phyloP scores from a whole-genome alignment of 2,329 filamentous ascomycete species.

The Monilinia fructicola region DNA sequence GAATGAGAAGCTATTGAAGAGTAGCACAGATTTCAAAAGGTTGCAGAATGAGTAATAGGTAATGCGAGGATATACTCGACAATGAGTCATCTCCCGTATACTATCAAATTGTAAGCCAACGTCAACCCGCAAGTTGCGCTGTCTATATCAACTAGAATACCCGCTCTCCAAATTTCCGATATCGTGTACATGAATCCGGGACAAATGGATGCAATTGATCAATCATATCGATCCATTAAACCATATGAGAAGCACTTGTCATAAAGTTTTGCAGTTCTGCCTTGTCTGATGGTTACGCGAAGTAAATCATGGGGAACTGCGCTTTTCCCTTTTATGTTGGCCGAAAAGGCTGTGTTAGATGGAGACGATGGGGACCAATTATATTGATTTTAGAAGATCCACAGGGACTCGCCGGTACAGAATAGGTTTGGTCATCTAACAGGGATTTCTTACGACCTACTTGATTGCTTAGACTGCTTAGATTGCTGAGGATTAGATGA shows the following conservation, averaged over 20 bases:
- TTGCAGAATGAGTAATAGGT: background rate
- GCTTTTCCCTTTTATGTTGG: conserved; percentile 17
- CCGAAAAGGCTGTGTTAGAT: conserved; percentile 14
- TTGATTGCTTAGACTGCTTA: background rate
- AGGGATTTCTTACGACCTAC: conserved; percentile 5
- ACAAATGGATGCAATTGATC: conserved; percentile 3
- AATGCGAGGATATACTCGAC: background rate
- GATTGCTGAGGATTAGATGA: conserved; percentile 12
- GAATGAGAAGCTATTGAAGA: too few species aligned
- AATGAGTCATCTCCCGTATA: conserved; percentile 6
- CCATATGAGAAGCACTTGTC: background rate
- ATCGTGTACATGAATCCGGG: conserved; percentile 2
- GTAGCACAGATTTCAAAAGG: background rate
- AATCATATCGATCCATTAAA: background rate
- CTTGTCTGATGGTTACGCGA: conserved; percentile 10
- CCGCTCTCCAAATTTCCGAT: conserved; percentile 9
- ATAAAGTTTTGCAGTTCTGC: background rate
- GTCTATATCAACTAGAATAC: conserved; percentile 2
- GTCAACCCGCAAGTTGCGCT: background rate
- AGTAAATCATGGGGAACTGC: conserved; percentile 7
- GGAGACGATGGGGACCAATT: background rate
- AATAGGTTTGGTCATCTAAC: background rate
- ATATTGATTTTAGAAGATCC: background rate
- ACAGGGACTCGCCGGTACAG: conserved; percentile 13
- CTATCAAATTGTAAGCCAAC: background rate